Conservation (phyloP, 192 early-diverging fungal genomes). For the Lunasporangiospora selenospora region DNA sequence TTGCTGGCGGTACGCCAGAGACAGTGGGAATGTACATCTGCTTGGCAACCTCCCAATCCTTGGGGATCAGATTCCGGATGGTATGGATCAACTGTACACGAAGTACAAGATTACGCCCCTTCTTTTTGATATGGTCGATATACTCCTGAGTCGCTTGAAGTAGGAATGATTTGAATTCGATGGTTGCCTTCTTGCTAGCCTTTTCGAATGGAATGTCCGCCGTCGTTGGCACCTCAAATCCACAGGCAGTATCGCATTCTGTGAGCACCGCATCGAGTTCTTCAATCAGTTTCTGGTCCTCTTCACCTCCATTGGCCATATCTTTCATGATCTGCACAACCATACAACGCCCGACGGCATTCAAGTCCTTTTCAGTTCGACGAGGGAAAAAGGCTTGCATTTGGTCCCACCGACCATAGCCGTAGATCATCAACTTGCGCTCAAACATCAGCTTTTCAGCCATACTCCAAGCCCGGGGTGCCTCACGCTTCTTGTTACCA, state of each 20-base stretch:
- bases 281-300: constrained; percentile 64
- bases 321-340: constrained; percentile 57
- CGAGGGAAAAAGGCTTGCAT: constrained; percentile 64
- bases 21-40: constrained; percentile 71
- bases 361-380: constrained; percentile 62
- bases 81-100: constrained; percentile 79
- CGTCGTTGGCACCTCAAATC: constrained; percentile 42
- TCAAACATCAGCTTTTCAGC: constrained; percentile 65
- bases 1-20: constrained; percentile 57
- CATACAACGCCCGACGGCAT: constrained; percentile 60
- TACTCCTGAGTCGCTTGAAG: constrained; percentile 79
- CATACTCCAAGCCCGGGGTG: constrained; percentile 55
- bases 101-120: constrained; percentile 69
- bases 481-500: constrained; percentile 46
- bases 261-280: constrained; percentile 67
- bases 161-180: constrained; percentile 75
- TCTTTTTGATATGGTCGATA: constrained; percentile 73
- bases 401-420: constrained; percentile 68
- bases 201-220: constrained; percentile 63
- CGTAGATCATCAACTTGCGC: constrained; percentile 70
- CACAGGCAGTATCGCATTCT: constrained; percentile 50
- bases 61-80: constrained; percentile 76
- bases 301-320: constrained; percentile 51
- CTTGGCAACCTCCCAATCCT: constrained; percentile 65
- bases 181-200: constrained; percentile 69